phyloP scores from a whole-genome alignment of 176 grass and related monocot species.

The Panicum miliaceum region DNA sequence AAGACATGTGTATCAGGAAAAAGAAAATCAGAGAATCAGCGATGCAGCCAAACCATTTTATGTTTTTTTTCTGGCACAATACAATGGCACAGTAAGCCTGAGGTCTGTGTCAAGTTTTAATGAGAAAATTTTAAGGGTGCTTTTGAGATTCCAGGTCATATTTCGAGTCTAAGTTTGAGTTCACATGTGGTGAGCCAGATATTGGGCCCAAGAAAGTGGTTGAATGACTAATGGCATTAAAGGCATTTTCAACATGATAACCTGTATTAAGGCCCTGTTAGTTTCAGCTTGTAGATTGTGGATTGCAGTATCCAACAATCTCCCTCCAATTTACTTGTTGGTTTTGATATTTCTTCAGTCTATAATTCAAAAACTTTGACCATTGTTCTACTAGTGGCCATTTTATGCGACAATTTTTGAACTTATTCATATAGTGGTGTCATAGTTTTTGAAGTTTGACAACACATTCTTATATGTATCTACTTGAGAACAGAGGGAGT shows the following conservation, averaged over 20 bases:
- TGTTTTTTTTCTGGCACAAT: not conserved
- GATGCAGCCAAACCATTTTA: not conserved
- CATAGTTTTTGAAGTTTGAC: not conserved
- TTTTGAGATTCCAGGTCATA: not conserved
- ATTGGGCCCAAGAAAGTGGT: not conserved
- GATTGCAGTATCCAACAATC: not conserved
- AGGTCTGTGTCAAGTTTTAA: constrained; percentile 5
- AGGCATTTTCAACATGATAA: constrained; percentile 26
- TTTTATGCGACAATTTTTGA: not conserved
- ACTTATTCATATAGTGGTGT: not conserved
- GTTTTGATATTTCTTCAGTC: not conserved
- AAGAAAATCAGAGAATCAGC: not conserved
- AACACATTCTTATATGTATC: not conserved
- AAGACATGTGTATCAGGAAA: not conserved
- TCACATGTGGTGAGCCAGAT: not conserved
- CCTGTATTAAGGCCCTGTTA: not conserved
- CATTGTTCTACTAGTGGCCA: not conserved
- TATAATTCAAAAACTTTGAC: not conserved
- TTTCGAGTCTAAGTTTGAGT: not conserved
- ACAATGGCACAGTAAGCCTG: not conserved
- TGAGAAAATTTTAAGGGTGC: not conserved
- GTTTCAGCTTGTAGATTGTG: not conserved
- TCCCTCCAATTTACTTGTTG: not conserved
- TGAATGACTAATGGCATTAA: not conserved
- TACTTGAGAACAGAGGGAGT: not conserved